These are phyloP conservation scores for Trichoderma sp. DNA, from an alignment of 2,329 filamentous ascomycete genomes.

Conservation along the genomic window DNA sequence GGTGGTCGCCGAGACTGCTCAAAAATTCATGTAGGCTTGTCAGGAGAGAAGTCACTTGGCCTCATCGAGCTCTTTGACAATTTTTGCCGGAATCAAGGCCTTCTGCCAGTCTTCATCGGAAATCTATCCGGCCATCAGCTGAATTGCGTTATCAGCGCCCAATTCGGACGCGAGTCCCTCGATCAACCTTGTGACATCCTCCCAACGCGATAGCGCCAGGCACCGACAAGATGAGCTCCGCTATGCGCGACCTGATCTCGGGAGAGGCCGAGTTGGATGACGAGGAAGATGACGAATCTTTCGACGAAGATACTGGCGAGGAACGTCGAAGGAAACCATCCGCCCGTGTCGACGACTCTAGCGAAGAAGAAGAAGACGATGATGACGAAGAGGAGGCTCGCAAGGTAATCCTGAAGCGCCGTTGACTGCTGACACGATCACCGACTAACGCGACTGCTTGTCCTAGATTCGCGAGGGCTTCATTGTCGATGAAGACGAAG, in stretches of 20 bases:
- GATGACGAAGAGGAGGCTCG: conserved; percentile 84
- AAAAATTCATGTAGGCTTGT: conserved; percentile 16
- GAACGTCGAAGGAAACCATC: conserved; percentile 43
- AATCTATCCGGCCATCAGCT: neutral
- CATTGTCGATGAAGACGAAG: conserved; percentile 89
- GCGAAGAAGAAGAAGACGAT: conserved; percentile 88
- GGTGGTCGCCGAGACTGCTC: conserved; percentile 15
- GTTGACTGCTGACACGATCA: neutral
- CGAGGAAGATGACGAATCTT: conserved; percentile 81
- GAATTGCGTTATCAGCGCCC: conserved; percentile 3
- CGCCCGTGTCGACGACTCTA: conserved; percentile 69
- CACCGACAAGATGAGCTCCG: conserved; percentile 55
- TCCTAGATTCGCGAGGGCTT: conserved; percentile 84
- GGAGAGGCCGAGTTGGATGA: conserved; percentile 82
- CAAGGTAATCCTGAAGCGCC: conserved; percentile 52
- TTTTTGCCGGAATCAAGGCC: neutral
- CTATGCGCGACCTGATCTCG: conserved; percentile 75
- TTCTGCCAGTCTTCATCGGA: neutral
- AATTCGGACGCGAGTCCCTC: conserved; percentile 16
- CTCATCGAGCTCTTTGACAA: neutral
- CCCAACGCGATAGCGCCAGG: conserved; percentile 12
- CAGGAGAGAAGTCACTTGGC: conserved; percentile 18
- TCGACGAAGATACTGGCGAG: conserved; percentile 72
- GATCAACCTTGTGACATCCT: conserved; percentile 5
- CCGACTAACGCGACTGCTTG: neutral